phyloP scores from a whole-genome alignment of 2,329 filamentous ascomycete species.

The Microthyrium microscopicum region DNA sequence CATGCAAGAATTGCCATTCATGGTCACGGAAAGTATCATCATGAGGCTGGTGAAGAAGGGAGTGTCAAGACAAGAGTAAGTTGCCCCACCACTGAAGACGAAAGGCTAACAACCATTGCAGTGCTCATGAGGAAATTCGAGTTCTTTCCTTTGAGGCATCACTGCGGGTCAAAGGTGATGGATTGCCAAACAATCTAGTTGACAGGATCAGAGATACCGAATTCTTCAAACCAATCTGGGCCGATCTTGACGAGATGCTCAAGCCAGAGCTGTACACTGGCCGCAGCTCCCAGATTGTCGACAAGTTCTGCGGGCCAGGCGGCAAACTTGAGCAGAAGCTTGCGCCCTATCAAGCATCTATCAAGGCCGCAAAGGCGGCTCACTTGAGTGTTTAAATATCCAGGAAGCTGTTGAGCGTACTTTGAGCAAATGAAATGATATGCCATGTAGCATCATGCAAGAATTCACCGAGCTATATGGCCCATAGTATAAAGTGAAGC shows the following conservation, averaged over 20 bases:
- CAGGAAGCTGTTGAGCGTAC: too few species aligned
- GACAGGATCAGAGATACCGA: constrained; percentile 54
- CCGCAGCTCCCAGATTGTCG: constrained; percentile 21
- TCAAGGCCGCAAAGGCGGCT: constrained; percentile 1
- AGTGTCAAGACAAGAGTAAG: constrained; percentile 6
- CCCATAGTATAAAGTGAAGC: too few species aligned
- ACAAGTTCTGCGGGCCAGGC: constrained; percentile 19
- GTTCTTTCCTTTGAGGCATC: constrained; percentile 65
- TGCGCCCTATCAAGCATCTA: constrained; percentile 15
- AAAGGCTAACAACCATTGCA: too few species aligned
- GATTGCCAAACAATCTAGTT: constrained; percentile 65
- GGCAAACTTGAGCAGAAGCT: constrained; percentile 20
- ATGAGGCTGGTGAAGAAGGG: constrained; percentile 59
- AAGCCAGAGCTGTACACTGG: constrained; percentile 14
- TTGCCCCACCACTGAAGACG: constrained; percentile 57
- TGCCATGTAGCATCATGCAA: too few species aligned
- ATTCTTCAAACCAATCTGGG: constrained; percentile 46
- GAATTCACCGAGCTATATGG: too few species aligned
- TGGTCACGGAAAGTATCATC: constrained; percentile 56
- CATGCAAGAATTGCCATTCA: constrained; percentile 70
- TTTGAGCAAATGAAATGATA: too few species aligned
- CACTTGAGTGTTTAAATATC: constrained; percentile 8
- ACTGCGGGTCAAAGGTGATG: constrained; percentile 53
- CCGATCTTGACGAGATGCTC: constrained; percentile 19
- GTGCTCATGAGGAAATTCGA: constrained; percentile 69